Conservation (phyloP, 2,329 filamentous ascomycete species). For the Monilinia laxa region DNA sequence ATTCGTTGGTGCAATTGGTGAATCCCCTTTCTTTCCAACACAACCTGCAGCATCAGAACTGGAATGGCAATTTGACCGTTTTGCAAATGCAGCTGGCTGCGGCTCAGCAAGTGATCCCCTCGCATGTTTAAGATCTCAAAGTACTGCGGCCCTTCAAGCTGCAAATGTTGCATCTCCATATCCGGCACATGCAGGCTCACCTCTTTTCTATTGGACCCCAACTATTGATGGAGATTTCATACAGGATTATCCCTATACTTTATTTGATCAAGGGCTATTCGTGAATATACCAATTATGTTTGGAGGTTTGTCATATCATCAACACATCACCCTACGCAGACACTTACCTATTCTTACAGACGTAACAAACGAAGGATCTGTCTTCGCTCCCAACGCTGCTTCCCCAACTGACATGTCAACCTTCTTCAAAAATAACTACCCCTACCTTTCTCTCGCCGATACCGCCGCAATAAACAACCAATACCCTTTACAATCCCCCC, state of each 20-base stretch:
- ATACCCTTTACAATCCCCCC: slow-evolving; percentile 36
- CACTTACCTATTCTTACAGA: slow-evolving; percentile 31
- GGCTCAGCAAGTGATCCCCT: slow-evolving; percentile 36
- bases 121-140: slow-evolving; percentile 42
- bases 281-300: slow-evolving; percentile 46
- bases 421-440: slow-evolving; percentile 44
- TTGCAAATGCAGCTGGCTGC: slow-evolving; percentile 42
- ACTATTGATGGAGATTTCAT: slow-evolving; percentile 46
- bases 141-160: slow-evolving; percentile 42
- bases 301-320: slow-evolving; percentile 36
- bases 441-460: slow-evolving; percentile 38
- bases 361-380: slow-evolving; percentile 57
- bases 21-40: slow-evolving; percentile 43
- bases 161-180: slow-evolving; percentile 43
- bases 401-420: slow-evolving; percentile 39
- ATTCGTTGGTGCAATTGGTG: slow-evolving; percentile 40
- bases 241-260: slow-evolving; percentile 43
- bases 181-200: slow-evolving; percentile 40
- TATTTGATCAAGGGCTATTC: slow-evolving; percentile 42
- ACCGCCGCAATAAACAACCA: slow-evolving; percentile 38
- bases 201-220: slow-evolving; percentile 46
- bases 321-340: neutral
- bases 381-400: slow-evolving; percentile 49
- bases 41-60: slow-evolving; percentile 43
- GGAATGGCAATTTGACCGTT: slow-evolving; percentile 45